Conservation (phyloP, 768 basidiomycete species). For the Mycena chlorophos region DNA sequence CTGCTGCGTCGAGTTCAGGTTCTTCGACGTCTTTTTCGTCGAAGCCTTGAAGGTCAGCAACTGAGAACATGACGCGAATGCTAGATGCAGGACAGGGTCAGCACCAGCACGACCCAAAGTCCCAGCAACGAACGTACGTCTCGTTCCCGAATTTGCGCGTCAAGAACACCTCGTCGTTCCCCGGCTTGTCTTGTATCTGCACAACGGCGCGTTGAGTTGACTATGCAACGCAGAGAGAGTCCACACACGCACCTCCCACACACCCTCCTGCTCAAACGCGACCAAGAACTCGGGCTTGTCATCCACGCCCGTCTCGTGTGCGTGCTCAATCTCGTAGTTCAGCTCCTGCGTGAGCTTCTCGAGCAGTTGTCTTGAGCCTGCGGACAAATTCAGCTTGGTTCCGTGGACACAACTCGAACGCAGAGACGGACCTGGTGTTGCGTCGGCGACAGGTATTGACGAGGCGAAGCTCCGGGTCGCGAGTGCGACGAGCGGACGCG, state of each 20-base stretch:
- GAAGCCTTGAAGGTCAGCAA: conserved; percentile 72
- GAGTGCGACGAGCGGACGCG: no score
- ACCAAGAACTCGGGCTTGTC: conserved; percentile 72
- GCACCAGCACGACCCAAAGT: background rate
- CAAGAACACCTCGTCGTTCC: conserved; percentile 81
- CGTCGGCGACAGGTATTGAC: background rate
- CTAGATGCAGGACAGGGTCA: conserved; percentile 38
- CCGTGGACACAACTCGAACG: background rate
- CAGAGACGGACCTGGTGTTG: background rate
- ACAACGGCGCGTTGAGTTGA: background rate
- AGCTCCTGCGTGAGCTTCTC: conserved; percentile 80
- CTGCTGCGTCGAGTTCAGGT: conserved; percentile 32
- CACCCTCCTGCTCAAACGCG: conserved; percentile 65
- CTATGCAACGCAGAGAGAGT: conserved; percentile 1
- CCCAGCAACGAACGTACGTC: conserved; percentile 53
- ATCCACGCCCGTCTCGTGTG: conserved; percentile 49
- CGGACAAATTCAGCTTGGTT: background rate
- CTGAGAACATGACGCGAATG: conserved; percentile 89
- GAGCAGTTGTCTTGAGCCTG: conserved; percentile 64
- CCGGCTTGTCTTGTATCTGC: conserved; percentile 70
- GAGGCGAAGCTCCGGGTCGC: no score
- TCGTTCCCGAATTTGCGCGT: conserved; percentile 87
- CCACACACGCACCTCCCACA: conserved; percentile 68
- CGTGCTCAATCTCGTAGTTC: conserved; percentile 59
- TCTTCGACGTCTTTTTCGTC: conserved; percentile 38